Percentiles rank a stretch among this genome's conserved stretches.
Conservation (phyloP, 1,284 basidiomycete species). For the Omphalotus olearius region DNA sequence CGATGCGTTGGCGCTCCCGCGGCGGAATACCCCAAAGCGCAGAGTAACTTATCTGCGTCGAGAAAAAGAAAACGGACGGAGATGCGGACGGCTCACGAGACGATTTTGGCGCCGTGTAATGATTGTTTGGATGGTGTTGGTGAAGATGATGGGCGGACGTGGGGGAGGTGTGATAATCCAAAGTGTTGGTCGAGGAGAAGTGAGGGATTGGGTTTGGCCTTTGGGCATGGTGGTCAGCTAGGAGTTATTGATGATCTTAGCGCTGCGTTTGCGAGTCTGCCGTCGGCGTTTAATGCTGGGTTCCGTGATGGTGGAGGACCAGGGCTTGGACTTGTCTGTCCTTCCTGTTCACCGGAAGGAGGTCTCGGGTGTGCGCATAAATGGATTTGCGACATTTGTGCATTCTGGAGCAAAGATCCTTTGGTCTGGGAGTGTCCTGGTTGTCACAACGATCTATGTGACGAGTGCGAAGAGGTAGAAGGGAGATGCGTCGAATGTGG, state of each 20-base stretch:
- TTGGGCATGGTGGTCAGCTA: no score
- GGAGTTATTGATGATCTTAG: no score
- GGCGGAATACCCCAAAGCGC: slow-evolving; percentile 5
- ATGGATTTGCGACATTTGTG: slow-evolving; percentile 14
- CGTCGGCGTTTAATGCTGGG: no score
- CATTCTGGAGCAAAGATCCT: slow-evolving; percentile 8
- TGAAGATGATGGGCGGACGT: slow-evolving; percentile 11
- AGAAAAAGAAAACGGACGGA: slow-evolving; percentile 12
- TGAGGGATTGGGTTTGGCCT: background rate
- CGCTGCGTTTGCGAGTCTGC: no score
- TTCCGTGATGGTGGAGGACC: no score
- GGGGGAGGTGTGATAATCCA: slow-evolving; percentile 15
- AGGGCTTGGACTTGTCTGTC: slow-evolving; percentile 10
- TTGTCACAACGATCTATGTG: slow-evolving; percentile 11
- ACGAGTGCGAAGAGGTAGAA: slow-evolving; percentile 9
- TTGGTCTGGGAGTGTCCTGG: slow-evolving; percentile 15
- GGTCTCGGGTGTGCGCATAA: slow-evolving; percentile 13
- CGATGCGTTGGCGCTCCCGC: slow-evolving; percentile 8
- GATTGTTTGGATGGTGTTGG: slow-evolving; percentile 12
- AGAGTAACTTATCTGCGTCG: background rate
- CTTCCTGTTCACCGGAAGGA: slow-evolving; percentile 12
- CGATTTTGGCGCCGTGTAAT: slow-evolving; percentile 7
- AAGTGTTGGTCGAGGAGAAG: slow-evolving; percentile 13
- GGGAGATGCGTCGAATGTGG: slow-evolving; percentile 12
- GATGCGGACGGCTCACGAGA: slow-evolving; percentile 6